A percentile compares a stretch with the other conserved stretches of the same genome.
Conservation (phyloP, 352 stramenopile genomes). For the Stephanocyclus meneghinianus region DNA sequence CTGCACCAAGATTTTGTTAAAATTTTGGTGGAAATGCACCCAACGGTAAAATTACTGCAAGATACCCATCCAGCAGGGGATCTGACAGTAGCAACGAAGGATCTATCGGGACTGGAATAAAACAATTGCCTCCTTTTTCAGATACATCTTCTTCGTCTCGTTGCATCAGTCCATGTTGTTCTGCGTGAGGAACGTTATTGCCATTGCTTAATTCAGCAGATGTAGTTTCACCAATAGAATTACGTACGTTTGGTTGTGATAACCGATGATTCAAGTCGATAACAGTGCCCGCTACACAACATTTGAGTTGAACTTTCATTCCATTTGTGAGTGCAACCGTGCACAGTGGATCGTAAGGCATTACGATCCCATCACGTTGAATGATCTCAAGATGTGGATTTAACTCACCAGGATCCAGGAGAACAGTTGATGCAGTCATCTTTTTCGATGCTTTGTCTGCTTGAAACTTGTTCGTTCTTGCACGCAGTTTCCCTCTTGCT, state of each 20-base stretch:
- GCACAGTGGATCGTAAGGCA: conserved; percentile 39
- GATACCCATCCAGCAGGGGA: conserved; percentile 71
- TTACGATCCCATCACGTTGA: conserved; percentile 37
- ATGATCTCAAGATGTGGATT: background rate
- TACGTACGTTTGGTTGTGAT: background rate
- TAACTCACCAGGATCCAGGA: background rate
- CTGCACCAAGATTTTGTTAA: too few species aligned
- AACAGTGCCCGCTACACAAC: conserved; percentile 68
- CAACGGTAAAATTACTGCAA: conserved; percentile 64
- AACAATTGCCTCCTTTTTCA: background rate
- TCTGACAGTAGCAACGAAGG: conserved; percentile 53
- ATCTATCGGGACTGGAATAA: background rate
- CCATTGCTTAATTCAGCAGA: background rate
- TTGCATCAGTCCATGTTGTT: background rate
- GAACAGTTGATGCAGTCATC: too few species aligned
- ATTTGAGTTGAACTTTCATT: conserved; percentile 43
- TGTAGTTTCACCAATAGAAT: background rate
- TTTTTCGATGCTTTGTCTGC: background rate
- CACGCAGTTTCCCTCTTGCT: conserved; percentile 56
- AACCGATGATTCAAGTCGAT: conserved; percentile 68
- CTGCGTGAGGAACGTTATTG: background rate
- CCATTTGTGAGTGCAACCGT: conserved; percentile 38
- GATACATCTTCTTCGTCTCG: background rate
- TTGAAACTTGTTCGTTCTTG: conserved; percentile 43
- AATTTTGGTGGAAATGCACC: conserved; percentile 20